phyloP scores from a whole-genome alignment of 2,329 filamentous ascomycete species.

The Botrytis cinerea region DNA sequence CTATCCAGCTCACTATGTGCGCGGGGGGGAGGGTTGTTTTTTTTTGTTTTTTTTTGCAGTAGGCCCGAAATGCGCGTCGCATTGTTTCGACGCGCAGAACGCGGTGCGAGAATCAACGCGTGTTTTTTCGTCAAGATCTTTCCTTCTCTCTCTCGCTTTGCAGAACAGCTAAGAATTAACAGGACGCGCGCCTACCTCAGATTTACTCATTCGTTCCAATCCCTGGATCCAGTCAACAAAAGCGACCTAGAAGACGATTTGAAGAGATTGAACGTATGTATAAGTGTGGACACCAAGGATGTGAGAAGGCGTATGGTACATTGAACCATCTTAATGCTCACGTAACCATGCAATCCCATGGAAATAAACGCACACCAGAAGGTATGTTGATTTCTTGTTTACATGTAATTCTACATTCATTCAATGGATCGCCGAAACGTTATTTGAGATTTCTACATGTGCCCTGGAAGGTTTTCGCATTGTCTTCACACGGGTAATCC shows the following conservation, averaged over 20 bases:
- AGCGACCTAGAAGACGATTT: slow-evolving; percentile 87
- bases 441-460: background rate
- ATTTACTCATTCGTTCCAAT: slow-evolving; percentile 99
- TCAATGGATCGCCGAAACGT: background rate
- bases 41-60: background rate
- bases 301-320: slow-evolving; percentile 97
- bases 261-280: slow-evolving; percentile 99
- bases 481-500: slow-evolving; percentile 16
- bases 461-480: background rate
- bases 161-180: slow-evolving; percentile 30
- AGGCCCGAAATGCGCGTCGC: background rate
- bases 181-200: slow-evolving; percentile 59
- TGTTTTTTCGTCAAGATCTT: background rate
- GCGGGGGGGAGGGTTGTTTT: background rate
- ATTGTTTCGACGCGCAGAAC: slow-evolving; percentile 21
- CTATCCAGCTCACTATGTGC: background rate
- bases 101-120: slow-evolving; percentile 19
- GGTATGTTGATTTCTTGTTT: slow-evolving; percentile 59
- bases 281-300: slow-evolving; percentile 98
- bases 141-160: slow-evolving; percentile 26
- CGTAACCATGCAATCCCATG: slow-evolving; percentile 98
- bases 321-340: slow-evolving; percentile 97
- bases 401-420: background rate
- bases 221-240: slow-evolving; percentile 94
- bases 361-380: slow-evolving; percentile 92